A percentile compares a stretch with the other conserved stretches of the same genome.
These are phyloP conservation scores for Hygrocybe punicea DNA, from an alignment of 768 basidiomycete species.

Conservation along the genomic window DNA sequence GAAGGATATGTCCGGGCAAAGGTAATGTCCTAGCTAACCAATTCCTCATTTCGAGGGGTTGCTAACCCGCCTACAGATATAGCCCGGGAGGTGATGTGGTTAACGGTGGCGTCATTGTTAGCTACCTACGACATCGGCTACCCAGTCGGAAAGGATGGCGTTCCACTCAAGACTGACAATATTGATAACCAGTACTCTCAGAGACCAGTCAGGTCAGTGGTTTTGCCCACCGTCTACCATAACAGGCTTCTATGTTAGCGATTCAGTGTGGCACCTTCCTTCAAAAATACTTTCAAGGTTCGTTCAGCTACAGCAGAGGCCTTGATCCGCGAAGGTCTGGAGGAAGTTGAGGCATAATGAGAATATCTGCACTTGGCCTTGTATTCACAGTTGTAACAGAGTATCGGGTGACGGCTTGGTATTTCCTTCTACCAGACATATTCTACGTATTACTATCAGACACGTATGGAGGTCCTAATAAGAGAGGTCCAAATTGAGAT, in stretches of 20 bases:
- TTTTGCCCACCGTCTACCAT: neutral
- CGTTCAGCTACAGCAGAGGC: conserved; percentile 1
- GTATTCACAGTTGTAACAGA: no score
- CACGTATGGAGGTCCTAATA: no score
- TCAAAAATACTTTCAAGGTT: neutral
- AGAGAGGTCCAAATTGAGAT: no score
- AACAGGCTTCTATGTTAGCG: neutral
- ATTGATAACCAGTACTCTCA: conserved; percentile 1
- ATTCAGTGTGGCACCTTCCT: neutral
- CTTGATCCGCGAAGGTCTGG: neutral
- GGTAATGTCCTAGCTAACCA: neutral
- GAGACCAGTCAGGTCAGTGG: conserved; percentile 2
- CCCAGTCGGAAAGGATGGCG: conserved; percentile 2
- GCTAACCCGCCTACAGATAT: neutral
- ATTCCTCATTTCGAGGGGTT: neutral
- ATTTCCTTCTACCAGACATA: no score
- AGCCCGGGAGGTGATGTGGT: conserved; percentile 8
- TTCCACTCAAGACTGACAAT: neutral
- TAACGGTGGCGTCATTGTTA: conserved; percentile 8
- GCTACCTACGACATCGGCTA: conserved; percentile 5
- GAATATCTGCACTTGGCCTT: neutral
- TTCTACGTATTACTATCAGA: no score
- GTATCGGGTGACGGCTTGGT: no score
- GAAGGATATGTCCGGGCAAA: conserved; percentile 27
- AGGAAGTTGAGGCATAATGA: neutral